Base-by-base conservation (phyloP, 208 protist species). In the Leishmania major region DNA sequence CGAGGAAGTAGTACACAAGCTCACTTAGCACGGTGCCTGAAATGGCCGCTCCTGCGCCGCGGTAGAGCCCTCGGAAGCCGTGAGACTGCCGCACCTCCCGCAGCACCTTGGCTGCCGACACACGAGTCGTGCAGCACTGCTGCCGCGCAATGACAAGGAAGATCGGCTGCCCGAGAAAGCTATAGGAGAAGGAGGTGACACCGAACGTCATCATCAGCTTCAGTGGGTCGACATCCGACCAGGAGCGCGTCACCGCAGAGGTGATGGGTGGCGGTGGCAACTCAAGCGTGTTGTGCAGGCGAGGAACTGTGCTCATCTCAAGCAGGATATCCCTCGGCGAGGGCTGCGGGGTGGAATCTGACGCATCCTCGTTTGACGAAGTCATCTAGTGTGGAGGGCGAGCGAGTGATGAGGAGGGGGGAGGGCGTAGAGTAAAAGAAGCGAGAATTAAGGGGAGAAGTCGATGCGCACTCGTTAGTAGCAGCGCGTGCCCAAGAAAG, bases 91-190 rank as follows among this genome's bases (percentile, higher is more conserved):
- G 49, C 15, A 93, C 91, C 57, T 94, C 91, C 35, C 69, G 55
- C 43, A 93, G 62, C 55, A 95, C 88, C 70, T 85, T 67, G 31
- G 57, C 57, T 7, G 91, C 91, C 6, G 89, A 85, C 28, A 95
- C 82, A 57, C 53, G 85, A 35, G 76, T 75, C 28, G 79, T 86
- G n/a, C 81, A 85, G 84, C 87, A 94, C 87, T 96, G 93, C 84
- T 96, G 93, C 31, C 93, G 89, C 1, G 93, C 87, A 66, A 96
- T 94, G 47, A 89, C 90, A 17, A 96, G 87, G 76, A 94, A 94
- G 40, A 96, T 75, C 1, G 93, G 93, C 49, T 96, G 91, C 17
- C 89, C 91, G 19, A 92, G 71, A 40, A 95, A 79, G 78, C 90
- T 90, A 83, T 94, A 94, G 40, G 82, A 73, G 77, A 94, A 90